A percentile compares a stretch with the other conserved stretches of the same genome.
Evolutionary conservation across 768 basidiomycete genomes (phyloP).

Genomic region (Mycena albidolilacea): DNA sequence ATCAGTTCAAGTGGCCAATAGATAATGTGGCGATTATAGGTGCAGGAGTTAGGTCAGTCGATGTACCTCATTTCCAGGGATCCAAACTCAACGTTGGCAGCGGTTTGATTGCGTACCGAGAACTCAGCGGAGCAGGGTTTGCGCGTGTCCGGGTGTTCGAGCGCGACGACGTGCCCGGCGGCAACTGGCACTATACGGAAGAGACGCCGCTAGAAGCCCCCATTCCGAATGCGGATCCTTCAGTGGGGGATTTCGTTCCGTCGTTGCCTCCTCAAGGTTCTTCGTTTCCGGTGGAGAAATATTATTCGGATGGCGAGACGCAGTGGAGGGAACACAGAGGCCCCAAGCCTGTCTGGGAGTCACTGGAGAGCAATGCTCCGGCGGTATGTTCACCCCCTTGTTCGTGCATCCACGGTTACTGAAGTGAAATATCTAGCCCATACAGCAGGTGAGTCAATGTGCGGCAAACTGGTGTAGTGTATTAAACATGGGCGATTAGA

Average conservation of each 20-base stretch:
- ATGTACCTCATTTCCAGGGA: not conserved
- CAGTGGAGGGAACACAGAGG: constrained; percentile 34
- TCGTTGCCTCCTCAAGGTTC: constrained; percentile 52
- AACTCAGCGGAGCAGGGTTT: constrained; percentile 52
- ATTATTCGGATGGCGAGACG: constrained; percentile 34
- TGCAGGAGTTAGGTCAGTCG: constrained; percentile 56
- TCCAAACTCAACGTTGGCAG: constrained; percentile 38
- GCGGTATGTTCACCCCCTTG: constrained; percentile 30
- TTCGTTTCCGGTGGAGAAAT: constrained; percentile 44
- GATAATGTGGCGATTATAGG: constrained; percentile 58
- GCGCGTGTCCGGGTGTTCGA: constrained; percentile 41
- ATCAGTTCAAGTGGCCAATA: constrained; percentile 56
- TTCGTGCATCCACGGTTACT: not conserved
- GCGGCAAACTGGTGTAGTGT: not conserved
- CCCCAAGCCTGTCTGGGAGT: constrained; percentile 39
- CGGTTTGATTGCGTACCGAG: constrained; percentile 56
- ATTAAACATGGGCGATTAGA: constrained; percentile 45
- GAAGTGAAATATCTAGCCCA: constrained; percentile 25
- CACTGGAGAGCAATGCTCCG: constrained; percentile 41
- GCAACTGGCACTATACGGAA: constrained; percentile 62
- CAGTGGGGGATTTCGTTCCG: constrained; percentile 53
- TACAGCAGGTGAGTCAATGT: constrained; percentile 35
- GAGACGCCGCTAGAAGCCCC: constrained; percentile 53
- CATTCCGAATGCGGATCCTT: constrained; percentile 52
- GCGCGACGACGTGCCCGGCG: constrained; percentile 56